Evolutionary conservation across 768 basidiomycete genomes (phyloP).

Genomic region (Tricholomella constricta): DNA sequence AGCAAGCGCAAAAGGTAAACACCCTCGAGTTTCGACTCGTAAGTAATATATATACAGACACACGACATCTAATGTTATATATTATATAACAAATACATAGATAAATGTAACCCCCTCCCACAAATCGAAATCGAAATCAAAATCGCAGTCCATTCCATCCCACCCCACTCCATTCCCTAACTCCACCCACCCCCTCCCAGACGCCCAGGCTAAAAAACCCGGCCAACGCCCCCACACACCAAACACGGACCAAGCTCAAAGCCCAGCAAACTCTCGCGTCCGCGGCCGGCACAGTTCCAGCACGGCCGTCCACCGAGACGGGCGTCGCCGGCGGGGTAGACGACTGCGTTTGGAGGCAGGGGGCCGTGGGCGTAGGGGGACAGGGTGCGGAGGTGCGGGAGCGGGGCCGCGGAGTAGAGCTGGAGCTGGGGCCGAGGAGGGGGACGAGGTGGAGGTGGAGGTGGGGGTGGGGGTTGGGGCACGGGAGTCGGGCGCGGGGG

Average conservation of each 20-base stretch:
- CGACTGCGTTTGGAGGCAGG: slow-evolving; percentile 40
- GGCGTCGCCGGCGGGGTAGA: slow-evolving; percentile 67
- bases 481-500: neutral
- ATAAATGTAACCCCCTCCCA: too few relatives aligned
- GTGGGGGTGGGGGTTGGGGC: neutral
- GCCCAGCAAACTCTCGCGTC: slow-evolving; percentile 50
- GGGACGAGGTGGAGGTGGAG: neutral
- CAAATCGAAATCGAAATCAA: too few relatives aligned
- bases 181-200: too few relatives aligned
- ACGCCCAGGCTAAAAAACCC: slow-evolving; percentile 44
- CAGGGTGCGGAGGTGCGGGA: neutral
- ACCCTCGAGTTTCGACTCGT: too few relatives aligned
- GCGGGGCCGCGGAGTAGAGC: neutral
- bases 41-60: too few relatives aligned
- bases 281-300: slow-evolving; percentile 64
- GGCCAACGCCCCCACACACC: slow-evolving; percentile 65
- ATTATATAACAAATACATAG: too few relatives aligned
- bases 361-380: slow-evolving; percentile 18
- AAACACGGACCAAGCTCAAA: slow-evolving; percentile 56
- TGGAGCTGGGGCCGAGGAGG: slow-evolving; percentile 1
- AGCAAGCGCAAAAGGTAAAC: too few relatives aligned
- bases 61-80: too few relatives aligned
- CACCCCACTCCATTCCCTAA: too few relatives aligned
- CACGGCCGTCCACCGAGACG: slow-evolving; percentile 69
- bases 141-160: too few relatives aligned